Percentiles rank a stretch among this genome's conserved stretches.
These are phyloP conservation scores for Suillus cothurnatus DNA, from an alignment of 768 basidiomycete genomes.

Conservation along the genomic window DNA sequence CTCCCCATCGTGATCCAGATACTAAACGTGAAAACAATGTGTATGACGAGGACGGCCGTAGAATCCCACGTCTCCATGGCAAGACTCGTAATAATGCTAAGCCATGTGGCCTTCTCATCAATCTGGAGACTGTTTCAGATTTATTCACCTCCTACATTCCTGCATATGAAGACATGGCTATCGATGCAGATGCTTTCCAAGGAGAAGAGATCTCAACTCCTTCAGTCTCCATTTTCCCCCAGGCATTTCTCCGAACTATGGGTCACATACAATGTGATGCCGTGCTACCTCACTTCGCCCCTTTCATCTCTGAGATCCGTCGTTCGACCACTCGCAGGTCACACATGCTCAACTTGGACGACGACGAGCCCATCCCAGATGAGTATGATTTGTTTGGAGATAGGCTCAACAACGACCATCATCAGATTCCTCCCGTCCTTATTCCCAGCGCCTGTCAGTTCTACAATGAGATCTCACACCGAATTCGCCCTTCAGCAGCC, in stretches of 20 bases:
- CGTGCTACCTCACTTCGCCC: not conserved
- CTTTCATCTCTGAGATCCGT: not conserved
- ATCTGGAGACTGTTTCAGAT: not conserved
- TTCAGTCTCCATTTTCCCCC: not conserved
- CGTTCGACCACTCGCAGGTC: not conserved
- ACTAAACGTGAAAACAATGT: not conserved
- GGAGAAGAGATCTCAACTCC: not conserved
- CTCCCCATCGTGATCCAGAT: not conserved
- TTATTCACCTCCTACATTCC: not conserved
- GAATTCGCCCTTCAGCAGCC: not conserved
- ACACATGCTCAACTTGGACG: not conserved
- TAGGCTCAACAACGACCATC: too few relatives aligned
- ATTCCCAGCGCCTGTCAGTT: not conserved
- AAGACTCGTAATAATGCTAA: not conserved
- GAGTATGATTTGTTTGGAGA: not conserved
- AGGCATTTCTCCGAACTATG: not conserved
- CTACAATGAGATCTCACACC: not conserved
- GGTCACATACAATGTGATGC: not conserved
- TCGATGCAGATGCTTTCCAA: not conserved
- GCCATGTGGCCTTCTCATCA: not conserved
- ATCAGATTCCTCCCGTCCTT: not conserved
- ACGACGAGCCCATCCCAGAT: not conserved
- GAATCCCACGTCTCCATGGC: not conserved
- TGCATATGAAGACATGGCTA: fast-evolving
- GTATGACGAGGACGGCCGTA: not conserved